Conservation (phyloP, 257 asterid genomes). For the Thymus quinquecostatus region DNA sequence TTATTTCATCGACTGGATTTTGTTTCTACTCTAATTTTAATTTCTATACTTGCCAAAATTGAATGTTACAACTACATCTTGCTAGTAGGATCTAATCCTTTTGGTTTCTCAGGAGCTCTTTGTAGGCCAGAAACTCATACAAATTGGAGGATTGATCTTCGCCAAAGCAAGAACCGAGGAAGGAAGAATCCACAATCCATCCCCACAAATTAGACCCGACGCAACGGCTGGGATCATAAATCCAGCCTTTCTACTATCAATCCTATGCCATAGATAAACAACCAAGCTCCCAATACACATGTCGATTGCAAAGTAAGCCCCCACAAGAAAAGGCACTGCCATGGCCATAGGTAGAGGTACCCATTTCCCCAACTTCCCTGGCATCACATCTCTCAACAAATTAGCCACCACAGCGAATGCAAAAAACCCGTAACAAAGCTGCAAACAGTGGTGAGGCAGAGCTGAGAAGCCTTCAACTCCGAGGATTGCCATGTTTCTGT, state of each 20-base stretch:
- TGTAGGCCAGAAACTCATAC: conserved; percentile 47
- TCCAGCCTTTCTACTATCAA: conserved; percentile 35
- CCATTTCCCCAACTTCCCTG: conserved; percentile 41
- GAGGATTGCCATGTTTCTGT: conserved; percentile 55
- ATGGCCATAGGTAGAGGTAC: conserved; percentile 56
- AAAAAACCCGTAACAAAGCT: conserved; percentile 51
- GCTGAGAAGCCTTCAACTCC: conserved; percentile 64
- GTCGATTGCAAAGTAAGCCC: conserved; percentile 54
- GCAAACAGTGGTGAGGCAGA: conserved; percentile 46
- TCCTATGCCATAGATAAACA: conserved; percentile 43
- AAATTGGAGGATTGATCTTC: conserved; percentile 50
- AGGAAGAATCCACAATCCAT: conserved; percentile 57
- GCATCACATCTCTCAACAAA: conserved; percentile 35
- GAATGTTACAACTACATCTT: background rate
- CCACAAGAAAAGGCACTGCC: conserved; percentile 55
- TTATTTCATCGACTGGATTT: conserved; percentile 13
- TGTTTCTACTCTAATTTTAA: conserved; percentile 5
- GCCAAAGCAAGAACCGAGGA: conserved; percentile 50
- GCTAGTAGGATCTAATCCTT: background rate
- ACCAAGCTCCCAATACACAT: conserved; percentile 59
- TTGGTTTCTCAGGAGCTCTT: conserved; percentile 25
- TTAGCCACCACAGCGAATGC: conserved; percentile 44
- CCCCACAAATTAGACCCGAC: conserved; percentile 58
- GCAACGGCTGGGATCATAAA: conserved; percentile 56
- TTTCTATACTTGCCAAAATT: conserved; percentile 12